A percentile compares a stretch with the other conserved stretches of the same genome.
Conservation (phyloP, 805 yeast species). For the Wickerhamomyces chambardii region DNA sequence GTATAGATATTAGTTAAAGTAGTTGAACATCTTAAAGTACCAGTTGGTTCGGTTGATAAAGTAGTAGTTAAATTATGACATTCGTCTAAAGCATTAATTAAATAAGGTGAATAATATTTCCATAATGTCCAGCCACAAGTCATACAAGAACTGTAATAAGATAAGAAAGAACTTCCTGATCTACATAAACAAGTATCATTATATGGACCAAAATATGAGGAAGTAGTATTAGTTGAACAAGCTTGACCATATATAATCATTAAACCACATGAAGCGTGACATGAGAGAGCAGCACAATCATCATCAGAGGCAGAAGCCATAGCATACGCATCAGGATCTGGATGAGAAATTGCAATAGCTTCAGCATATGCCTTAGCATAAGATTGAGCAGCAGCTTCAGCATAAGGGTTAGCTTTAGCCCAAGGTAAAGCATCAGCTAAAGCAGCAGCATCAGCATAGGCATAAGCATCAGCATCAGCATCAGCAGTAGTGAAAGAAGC, state of each 20-base stretch:
- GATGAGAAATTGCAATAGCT: conserved; percentile 19
- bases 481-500: background rate
- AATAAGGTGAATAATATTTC: conserved; percentile 17
- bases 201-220: conserved; percentile 4
- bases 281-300: conserved; percentile 20
- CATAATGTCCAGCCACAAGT: conserved; percentile 26
- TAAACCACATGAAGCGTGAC: conserved; percentile 26
- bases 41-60: conserved; percentile 17
- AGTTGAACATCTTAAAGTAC: conserved; percentile 15
- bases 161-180: conserved; percentile 4
- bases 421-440: conserved; percentile 2
- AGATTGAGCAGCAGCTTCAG: conserved; percentile 15
- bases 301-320: conserved; percentile 21
- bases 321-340: conserved; percentile 22
- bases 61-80: conserved; percentile 6
- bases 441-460: background rate
- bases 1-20: conserved; percentile 5
- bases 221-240: conserved; percentile 14
- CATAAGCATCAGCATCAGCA: background rate
- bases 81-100: conserved; percentile 13
- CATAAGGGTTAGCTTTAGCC: conserved; percentile 13
- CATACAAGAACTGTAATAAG: conserved; percentile 14
- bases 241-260: conserved; percentile 21
- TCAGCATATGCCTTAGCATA: conserved; percentile 19
- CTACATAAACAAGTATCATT: conserved; percentile 9